These are phyloP conservation scores for Neocatenulostroma microsporum DNA, from an alignment of 2,329 filamentous ascomycete genomes.

Conservation along the genomic window DNA sequence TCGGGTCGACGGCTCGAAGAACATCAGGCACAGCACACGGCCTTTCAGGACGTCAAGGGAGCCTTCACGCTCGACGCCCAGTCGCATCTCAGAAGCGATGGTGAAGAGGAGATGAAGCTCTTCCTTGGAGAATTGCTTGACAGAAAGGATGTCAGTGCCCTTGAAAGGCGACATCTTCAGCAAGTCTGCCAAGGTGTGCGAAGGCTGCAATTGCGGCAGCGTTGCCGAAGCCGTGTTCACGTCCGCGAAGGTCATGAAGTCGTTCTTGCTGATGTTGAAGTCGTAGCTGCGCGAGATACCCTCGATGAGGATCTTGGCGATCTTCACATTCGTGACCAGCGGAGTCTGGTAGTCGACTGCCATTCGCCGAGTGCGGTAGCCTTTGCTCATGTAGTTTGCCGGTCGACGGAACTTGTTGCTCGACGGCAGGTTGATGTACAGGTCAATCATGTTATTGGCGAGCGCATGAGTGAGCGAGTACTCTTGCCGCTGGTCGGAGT, in stretches of 20 bases:
- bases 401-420: constrained; percentile 95
- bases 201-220: constrained; percentile 40
- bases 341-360: constrained; percentile 97
- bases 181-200: constrained; percentile 58
- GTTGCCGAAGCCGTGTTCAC: constrained; percentile 26
- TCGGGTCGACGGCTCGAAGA: constrained; percentile 95
- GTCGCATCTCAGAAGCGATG: constrained; percentile 93
- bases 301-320: constrained; percentile 93
- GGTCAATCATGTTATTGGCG: constrained; percentile 93
- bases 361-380: constrained; percentile 94
- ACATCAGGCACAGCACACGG: constrained; percentile 80
- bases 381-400: constrained; percentile 97
- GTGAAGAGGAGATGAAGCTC: constrained; percentile 94
- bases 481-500: constrained; percentile 82
- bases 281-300: constrained; percentile 85
- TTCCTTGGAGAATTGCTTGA: constrained; percentile 77
- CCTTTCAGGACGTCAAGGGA: constrained; percentile 81
- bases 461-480: constrained; percentile 96
- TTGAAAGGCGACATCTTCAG: constrained; percentile 79
- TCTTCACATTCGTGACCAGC: constrained; percentile 97
- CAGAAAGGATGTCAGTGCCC: constrained; percentile 80
- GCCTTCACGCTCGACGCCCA: constrained; percentile 86
- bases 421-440: constrained; percentile 99
- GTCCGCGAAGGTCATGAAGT: constrained; percentile 73
- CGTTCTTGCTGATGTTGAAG: constrained; percentile 71